Percentiles rank a stretch among this genome's conserved stretches.
Evolutionary conservation across 306 rosid species (phyloP).

Genomic region (Elaeagnus macrophylla): DNA sequence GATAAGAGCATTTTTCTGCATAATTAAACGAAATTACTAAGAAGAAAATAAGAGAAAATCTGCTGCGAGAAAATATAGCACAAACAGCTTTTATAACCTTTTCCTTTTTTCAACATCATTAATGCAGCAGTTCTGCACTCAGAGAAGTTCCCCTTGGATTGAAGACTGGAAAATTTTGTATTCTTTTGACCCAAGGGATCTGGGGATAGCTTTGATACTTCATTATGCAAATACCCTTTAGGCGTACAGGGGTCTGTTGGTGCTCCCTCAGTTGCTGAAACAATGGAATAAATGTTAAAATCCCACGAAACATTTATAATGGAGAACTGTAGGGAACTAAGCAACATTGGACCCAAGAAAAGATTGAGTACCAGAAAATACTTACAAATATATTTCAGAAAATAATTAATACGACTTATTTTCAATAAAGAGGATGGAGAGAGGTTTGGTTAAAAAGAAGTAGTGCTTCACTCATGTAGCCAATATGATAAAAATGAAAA

Average conservation of each 20-base stretch:
- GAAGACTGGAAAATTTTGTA: constrained; percentile 33
- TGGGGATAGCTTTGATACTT: constrained; percentile 49
- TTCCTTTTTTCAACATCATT: constrained; percentile 73
- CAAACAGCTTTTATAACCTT: constrained; percentile 38
- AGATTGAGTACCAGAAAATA: no score
- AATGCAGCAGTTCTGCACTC: constrained; percentile 84
- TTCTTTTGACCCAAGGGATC: constrained; percentile 28
- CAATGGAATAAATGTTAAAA: constrained; percentile 19
- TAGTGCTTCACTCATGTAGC: no score
- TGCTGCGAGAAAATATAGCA: constrained; percentile 12
- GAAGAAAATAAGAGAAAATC: constrained; percentile 16
- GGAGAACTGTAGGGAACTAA: no score
- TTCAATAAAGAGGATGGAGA: no score
- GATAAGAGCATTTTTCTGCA: constrained; percentile 61
- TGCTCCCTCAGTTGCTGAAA: constrained; percentile 51
- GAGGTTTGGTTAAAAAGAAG: no score
- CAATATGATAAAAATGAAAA: no score
- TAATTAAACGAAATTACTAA: constrained; percentile 12
- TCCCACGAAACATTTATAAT: constrained; percentile 6
- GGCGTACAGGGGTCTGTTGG: constrained; percentile 82
- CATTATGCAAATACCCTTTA: constrained; percentile 48
- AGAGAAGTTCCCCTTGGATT: constrained; percentile 71
- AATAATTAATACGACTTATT: no score
- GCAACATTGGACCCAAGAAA: no score
- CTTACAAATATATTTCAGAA: no score